These are phyloP conservation scores for Boeremia lycopersici DNA, from an alignment of 2,329 filamentous ascomycete species.

Conservation along the genomic window DNA sequence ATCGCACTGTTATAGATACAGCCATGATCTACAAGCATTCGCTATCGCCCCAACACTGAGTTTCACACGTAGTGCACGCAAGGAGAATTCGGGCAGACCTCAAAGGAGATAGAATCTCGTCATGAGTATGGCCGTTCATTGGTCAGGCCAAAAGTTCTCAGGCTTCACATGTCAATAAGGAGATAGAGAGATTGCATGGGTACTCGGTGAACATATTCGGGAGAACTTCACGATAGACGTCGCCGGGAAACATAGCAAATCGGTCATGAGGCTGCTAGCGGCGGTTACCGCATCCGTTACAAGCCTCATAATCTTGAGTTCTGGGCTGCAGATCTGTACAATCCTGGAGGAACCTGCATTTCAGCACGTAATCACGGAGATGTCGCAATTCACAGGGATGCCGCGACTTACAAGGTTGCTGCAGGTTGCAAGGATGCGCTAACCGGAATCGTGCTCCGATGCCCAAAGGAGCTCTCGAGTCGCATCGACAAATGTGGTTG, in stretches of 20 bases:
- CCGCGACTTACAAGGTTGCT: neutral
- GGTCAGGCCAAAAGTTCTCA: neutral
- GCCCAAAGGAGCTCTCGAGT: constrained; percentile 5
- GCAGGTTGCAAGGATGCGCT: neutral
- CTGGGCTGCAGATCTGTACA: neutral
- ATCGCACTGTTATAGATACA: neutral
- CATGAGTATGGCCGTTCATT: neutral
- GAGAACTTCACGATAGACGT: neutral
- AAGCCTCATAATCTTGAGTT: neutral
- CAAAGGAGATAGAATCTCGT: neutral
- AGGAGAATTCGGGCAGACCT: neutral
- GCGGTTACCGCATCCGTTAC: neutral
- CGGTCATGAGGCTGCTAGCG: neutral
- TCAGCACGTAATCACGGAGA: neutral
- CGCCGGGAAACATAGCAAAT: neutral
- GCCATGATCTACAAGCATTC: neutral
- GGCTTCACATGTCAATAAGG: neutral
- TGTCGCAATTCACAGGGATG: neutral
- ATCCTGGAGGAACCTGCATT: neutral
- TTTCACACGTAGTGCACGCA: neutral
- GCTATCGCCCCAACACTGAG: neutral
- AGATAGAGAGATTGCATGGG: neutral
- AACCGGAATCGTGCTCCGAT: constrained; percentile 6
- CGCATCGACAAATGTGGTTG: neutral
- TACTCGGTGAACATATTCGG: neutral